Evolutionary conservation across 805 yeast species (phyloP).

Genomic region (Isabelozyma rhagii): DNA sequence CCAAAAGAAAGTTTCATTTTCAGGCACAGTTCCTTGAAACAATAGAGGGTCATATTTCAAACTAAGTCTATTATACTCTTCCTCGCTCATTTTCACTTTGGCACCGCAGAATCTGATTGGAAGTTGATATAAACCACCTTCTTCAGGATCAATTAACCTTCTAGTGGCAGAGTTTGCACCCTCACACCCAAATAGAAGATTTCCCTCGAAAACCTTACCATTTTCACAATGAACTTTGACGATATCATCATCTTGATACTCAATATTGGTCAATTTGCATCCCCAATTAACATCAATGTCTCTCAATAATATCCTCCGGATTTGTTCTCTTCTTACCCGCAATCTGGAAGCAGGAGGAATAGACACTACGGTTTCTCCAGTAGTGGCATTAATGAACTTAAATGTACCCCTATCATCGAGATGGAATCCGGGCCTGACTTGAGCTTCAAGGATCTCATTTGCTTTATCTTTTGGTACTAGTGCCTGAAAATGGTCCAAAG

Average conservation of each 20-base stretch:
- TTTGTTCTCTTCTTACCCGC: conserved; percentile 24
- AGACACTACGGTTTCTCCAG: conserved; percentile 18
- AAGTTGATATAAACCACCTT: conserved; percentile 15
- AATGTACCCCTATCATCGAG: conserved; percentile 22
- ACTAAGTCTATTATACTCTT: conserved; percentile 13
- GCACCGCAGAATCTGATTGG: conserved; percentile 25
- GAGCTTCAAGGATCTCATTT: conserved; percentile 16
- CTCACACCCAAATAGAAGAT: conserved; percentile 20
- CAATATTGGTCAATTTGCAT: conserved; percentile 13
- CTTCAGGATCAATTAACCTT: conserved; percentile 12
- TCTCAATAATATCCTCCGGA: conserved; percentile 15
- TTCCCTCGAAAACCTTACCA: conserved; percentile 14
- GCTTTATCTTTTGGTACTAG: conserved; percentile 17
- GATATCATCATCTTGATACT: conserved; percentile 1
- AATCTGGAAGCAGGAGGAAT: conserved; percentile 27
- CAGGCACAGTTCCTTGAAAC: conserved; percentile 27
- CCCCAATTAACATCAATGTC: conserved; percentile 26
- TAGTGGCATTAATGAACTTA: conserved; percentile 23
- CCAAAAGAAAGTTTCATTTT: conserved; percentile 22
- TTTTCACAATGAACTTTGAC: conserved; percentile 10
- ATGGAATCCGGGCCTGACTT: conserved; percentile 23
- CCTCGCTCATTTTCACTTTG: conserved; percentile 15
- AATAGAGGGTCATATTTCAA: conserved; percentile 20
- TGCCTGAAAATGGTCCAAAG: conserved; percentile 15
- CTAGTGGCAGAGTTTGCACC: conserved; percentile 22